Evolutionary conservation across 2,329 filamentous ascomycete species (phyloP), one percentile per base, ranked within the genome.

Genomic region (Macroventuria anomochaeta): DNA sequence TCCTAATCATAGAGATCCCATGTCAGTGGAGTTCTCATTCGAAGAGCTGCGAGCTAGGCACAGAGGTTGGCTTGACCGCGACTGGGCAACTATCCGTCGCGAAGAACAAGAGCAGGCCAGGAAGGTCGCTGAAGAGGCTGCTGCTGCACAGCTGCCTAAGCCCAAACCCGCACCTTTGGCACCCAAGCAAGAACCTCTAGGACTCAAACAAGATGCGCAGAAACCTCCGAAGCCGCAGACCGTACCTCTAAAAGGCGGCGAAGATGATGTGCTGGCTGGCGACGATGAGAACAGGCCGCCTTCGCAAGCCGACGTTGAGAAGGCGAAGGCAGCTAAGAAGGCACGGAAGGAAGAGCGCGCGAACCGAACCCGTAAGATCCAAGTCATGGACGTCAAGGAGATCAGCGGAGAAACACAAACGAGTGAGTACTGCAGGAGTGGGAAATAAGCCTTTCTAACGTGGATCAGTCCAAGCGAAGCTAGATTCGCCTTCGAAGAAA

Each of bases 371-470:
- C 73, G 79, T 17, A 82, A 81, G 59, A 81, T 93, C 77, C 93
- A 96, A 75, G 77, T 89, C 39, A 88, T 90, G 77, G 92, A 97
- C 31, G 75, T 79, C 8, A 75, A 68, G 18, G 72, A 75, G 69
- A 81, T 93, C 50, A 93, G 93, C 65, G 82, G 80, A 46, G 92
- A 96, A 75, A 96, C 93, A 2, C 92, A 97, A 75, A 96, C 93
- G 46, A 91, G 91, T 96, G 79, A 79, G 88, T 81, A 13, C 31
- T 26, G 17, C 12, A 8, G 2, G 5, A 8, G 8, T 18, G 1
- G 2, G 11, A 8, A 15, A 12, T 13, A 13, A 29, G 21, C 7
- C 7, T 10, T 40, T 43, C 68, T 74, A 23, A 74, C 40, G 34
- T 21, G 13, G 7, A 4, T 57, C 63, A 95, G 91, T 97, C 75